Evolutionary conservation across 2,329 filamentous ascomycete species (phyloP).

Genomic region (Verticillium tricorpus): DNA sequence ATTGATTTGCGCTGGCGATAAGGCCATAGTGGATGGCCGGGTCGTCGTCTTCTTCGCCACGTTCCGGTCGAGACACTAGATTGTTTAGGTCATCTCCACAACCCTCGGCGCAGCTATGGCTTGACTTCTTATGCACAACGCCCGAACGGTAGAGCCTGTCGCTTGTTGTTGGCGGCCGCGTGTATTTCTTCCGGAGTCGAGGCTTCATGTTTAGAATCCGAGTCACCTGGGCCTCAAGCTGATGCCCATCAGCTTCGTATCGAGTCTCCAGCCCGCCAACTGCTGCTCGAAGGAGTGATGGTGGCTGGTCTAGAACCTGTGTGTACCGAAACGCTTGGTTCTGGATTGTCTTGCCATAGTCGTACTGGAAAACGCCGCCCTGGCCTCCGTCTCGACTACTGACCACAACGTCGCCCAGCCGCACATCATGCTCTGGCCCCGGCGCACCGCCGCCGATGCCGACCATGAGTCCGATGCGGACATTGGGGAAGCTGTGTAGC

Average conservation of each 20-base stretch:
- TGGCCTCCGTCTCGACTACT: not conserved
- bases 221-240: not conserved
- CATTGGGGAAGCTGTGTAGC: slow-evolving; percentile 25
- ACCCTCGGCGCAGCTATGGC: not conserved
- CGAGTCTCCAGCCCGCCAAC: not conserved
- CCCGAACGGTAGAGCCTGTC: slow-evolving; percentile 3
- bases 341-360: slow-evolving; percentile 11
- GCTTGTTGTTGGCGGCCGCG: not conserved
- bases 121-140: not conserved
- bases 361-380: slow-evolving; percentile 9
- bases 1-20: slow-evolving; percentile 26
- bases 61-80: not conserved
- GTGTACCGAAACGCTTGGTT: slow-evolving; percentile 3
- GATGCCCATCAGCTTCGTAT: not conserved
- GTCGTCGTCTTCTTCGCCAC: slow-evolving; percentile 7
- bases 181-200: not conserved
- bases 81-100: not conserved
- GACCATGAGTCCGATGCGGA: slow-evolving; percentile 16
- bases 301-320: slow-evolving; percentile 2
- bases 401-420: slow-evolving; percentile 14
- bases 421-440: slow-evolving; percentile 26
- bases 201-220: not conserved
- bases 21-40: slow-evolving; percentile 15
- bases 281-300: not conserved
- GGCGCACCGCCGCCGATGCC: slow-evolving; percentile 29